Evolutionary conservation across 2,329 filamentous ascomycete genomes (phyloP).

Genomic region (Aspergillus carbonarius): DNA sequence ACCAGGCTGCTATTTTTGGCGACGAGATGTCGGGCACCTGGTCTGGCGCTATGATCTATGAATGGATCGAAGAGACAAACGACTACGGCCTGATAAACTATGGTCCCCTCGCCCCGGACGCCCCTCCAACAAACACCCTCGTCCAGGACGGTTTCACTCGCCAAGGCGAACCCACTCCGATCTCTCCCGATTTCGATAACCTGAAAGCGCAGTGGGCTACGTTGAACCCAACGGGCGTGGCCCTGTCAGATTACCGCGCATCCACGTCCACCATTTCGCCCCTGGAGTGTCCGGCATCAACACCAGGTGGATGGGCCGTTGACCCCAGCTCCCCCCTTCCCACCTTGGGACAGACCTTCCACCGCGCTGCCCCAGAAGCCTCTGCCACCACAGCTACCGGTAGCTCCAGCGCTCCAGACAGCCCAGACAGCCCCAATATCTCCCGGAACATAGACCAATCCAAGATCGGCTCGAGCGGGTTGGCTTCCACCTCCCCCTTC

Average conservation of each 20-base stretch:
- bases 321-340: slow-evolving; percentile 69
- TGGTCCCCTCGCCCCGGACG: slow-evolving; percentile 58
- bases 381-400: background rate
- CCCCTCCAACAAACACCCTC: slow-evolving; percentile 54
- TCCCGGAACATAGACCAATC: background rate
- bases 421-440: background rate
- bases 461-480: background rate
- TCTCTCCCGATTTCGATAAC: slow-evolving; percentile 75
- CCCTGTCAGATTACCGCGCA: slow-evolving; percentile 64
- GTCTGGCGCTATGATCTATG: slow-evolving; percentile 81
- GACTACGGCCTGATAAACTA: slow-evolving; percentile 80
- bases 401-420: background rate
- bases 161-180: slow-evolving; percentile 70
- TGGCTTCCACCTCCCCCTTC: background rate
- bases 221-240: slow-evolving; percentile 67
- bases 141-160: slow-evolving; percentile 67
- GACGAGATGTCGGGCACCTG: slow-evolving; percentile 66
- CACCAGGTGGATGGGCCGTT: slow-evolving; percentile 69
- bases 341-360: slow-evolving; percentile 58
- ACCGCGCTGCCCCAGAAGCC: background rate
- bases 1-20: slow-evolving; percentile 77
- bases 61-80: slow-evolving; percentile 85
- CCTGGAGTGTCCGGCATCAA: slow-evolving; percentile 69
- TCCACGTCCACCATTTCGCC: slow-evolving; percentile 61
- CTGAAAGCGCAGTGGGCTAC: slow-evolving; percentile 74